A percentile compares a stretch with the other conserved stretches of the same genome.
These are phyloP conservation scores for Fagus sylvatica DNA, from an alignment of 306 rosid genomes.

Conservation along the genomic window DNA sequence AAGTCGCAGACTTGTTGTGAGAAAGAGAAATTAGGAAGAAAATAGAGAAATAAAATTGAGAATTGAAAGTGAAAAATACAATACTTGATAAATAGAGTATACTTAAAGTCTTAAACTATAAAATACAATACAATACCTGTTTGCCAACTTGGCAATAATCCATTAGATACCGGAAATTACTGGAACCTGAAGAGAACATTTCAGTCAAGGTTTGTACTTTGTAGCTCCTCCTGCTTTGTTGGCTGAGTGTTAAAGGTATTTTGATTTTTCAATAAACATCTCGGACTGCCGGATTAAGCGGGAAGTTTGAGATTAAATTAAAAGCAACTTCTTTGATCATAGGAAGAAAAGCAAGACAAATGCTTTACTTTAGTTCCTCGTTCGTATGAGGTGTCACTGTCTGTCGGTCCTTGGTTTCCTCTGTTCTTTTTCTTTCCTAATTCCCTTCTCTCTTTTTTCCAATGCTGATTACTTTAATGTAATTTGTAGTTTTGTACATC, in stretches of 20 bases:
- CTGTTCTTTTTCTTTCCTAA: constrained; percentile 13
- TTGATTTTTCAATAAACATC: constrained; percentile 4
- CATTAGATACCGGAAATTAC: no score
- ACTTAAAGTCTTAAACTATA: no score
- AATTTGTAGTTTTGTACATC: background rate
- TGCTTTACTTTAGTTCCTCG: constrained; percentile 25
- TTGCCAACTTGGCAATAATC: no score
- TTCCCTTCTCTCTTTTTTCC: background rate
- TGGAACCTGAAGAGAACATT: background rate
- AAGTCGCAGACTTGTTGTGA: no score
- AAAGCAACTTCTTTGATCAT: constrained; percentile 22
- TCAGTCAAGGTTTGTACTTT: background rate
- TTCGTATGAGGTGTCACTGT: constrained; percentile 29
- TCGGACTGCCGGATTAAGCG: constrained; percentile 17
- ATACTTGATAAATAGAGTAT: no score
- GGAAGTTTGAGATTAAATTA: constrained; percentile 22
- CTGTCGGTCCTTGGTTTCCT: constrained; percentile 35
- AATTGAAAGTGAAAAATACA: no score
- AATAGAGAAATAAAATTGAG: no score
- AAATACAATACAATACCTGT: no score
- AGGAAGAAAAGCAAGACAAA: constrained; percentile 2
- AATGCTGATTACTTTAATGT: background rate
- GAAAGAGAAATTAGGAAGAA: no score
- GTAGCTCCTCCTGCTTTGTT: background rate
- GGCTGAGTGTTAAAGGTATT: background rate